Evolutionary conservation across 768 basidiomycete genomes (phyloP), one percentile per base, ranked within the genome.

Genomic region (Mycena haematopus): DNA sequence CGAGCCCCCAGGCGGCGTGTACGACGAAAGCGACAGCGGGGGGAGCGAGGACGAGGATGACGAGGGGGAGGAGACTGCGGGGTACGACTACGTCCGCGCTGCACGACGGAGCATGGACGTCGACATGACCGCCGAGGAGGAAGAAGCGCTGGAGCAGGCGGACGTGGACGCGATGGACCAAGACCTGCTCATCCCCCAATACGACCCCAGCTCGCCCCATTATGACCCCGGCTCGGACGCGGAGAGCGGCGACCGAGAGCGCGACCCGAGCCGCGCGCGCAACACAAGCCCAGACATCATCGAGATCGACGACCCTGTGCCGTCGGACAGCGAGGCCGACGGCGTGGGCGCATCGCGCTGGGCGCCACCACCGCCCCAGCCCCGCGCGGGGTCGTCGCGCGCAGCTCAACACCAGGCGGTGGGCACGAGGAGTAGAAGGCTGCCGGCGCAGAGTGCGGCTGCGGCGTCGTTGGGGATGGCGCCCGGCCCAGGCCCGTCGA

Each of bases 161-260:
- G 87, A 89, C 70, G 77, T 79, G 0, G 90, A 90, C 70, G 88
- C 86, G 27, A 90, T 90, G 90, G 90, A 92, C 65, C 87, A 91
- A 72, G 89, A 86, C 68, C 72, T 86, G 45, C 53, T 60, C 25
- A 21, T 54, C 21, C 63, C 58, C 21, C 31, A 35, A 13, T 56
- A 50, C 8, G 58, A 60, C 25, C 53, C 47, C 17, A 54, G 36
- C 14, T 57, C 56, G 33, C 55, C 53, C 27, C 56, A n/a, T n/a
- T 56, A 50, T 4, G 58, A 60, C 25, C 53, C 47, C 17, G 58
- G 36, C 14, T 57, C 56, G 33, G 55, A 49, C 27, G 56, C 58
- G 33, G 63, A 60, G 27, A 53, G 14, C 47, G 52, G 29, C 15
- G 63, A 65, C 19, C 60, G 10, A 38, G 36, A 25, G 6, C 38